Evolutionary conservation across 1,284 basidiomycete genomes (phyloP).

Genomic region (Ustilago crameri): DNA sequence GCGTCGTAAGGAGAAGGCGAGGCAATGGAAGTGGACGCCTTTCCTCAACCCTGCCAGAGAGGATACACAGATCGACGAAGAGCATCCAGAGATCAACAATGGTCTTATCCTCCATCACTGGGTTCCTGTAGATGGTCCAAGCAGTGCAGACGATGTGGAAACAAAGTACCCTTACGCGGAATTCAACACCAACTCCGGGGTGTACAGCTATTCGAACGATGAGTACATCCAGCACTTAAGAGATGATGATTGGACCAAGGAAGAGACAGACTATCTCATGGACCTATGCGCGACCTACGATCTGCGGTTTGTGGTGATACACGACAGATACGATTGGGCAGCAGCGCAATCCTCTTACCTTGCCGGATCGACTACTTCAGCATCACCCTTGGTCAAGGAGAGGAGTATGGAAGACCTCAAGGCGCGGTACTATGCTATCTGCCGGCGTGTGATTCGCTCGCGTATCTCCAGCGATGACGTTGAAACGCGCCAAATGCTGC

Average conservation of each 20-base stretch:
- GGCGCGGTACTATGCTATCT: conserved; percentile 91
- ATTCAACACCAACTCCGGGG: conserved; percentile 78
- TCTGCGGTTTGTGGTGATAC: conserved; percentile 86
- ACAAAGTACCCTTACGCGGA: conserved; percentile 76
- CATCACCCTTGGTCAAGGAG: conserved; percentile 21
- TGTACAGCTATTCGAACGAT: conserved; percentile 86
- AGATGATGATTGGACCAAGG: conserved; percentile 88
- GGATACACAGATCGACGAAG: conserved; percentile 50
- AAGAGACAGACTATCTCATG: conserved; percentile 95
- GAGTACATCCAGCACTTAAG: conserved; percentile 86
- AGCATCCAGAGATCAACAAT: conserved; percentile 36
- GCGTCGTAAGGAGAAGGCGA: conserved; percentile 76
- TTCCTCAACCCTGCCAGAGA: conserved; percentile 61
- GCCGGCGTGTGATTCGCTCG: conserved; percentile 84
- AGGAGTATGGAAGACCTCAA: conserved; percentile 81
- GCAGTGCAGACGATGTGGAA: conserved; percentile 16
- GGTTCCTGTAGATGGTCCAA: conserved; percentile 28
- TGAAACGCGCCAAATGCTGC: conserved; percentile 57
- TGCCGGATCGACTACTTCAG: conserved; percentile 1
- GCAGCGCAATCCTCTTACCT: conserved; percentile 26
- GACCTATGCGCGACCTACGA: conserved; percentile 83
- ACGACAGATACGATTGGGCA: conserved; percentile 84
- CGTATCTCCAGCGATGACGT: conserved; percentile 70
- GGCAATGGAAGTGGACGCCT: conserved; percentile 57
- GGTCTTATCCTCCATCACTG: conserved; percentile 63